Evolutionary conservation across 148 eudicot genomes (phyloP).

Genomic region (Suaeda aralocaspica): DNA sequence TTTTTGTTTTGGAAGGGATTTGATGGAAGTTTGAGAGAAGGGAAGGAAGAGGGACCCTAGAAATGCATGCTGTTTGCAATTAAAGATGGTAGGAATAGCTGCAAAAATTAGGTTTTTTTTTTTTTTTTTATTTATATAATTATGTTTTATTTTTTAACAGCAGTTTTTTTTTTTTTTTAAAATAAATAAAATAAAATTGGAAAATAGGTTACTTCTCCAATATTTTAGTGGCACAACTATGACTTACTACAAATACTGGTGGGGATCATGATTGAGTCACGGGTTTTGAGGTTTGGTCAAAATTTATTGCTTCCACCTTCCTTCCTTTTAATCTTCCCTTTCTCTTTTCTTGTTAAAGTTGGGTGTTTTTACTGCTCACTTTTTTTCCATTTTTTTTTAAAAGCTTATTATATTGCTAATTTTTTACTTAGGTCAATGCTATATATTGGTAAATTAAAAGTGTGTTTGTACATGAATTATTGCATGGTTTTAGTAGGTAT

Average conservation of each 20-base stretch:
- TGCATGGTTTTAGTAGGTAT: too few relatives aligned
- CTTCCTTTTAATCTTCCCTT: constrained; percentile 4
- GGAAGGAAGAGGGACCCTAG: not conserved
- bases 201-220: too few relatives aligned
- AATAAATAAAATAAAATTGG: too few relatives aligned
- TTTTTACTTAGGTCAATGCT: not conserved
- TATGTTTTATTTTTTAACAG: too few relatives aligned
- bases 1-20: constrained; percentile 2
- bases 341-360: constrained; percentile 13
- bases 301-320: constrained; percentile 28
- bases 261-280: constrained; percentile 32
- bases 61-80: constrained; percentile 11
- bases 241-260: not conserved
- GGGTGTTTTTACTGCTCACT: constrained; percentile 12
- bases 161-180: too few relatives aligned
- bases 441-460: not conserved
- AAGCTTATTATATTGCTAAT: constrained; percentile 15
- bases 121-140: too few relatives aligned
- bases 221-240: too few relatives aligned
- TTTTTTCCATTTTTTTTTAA: constrained; percentile 11
- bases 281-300: constrained; percentile 27
- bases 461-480: too few relatives aligned
- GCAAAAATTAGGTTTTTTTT: too few relatives aligned
- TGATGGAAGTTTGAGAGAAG: not conserved
- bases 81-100: too few relatives aligned